Base-by-base conservation (phyloP, 371 early-diverging fungal species). In the Mortierella sp. region DNA sequence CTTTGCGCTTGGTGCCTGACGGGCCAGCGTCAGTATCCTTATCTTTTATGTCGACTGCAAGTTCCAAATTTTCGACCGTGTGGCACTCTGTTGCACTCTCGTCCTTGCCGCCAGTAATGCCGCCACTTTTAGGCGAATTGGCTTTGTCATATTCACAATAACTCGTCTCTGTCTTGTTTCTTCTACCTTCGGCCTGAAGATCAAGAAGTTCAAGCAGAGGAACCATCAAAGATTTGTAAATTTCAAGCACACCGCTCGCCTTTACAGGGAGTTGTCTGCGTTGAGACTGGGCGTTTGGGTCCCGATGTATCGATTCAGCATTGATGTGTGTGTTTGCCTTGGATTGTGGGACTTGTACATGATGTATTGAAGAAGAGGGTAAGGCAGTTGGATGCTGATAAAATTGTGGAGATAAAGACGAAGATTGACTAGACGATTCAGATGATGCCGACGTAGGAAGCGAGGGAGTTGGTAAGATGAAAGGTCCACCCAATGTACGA, bases 171-270 rank as follows among this genome's bases (percentile, higher is more conserved):
- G 16, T 3, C 1, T 13, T 16, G 9, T 53, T 38, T 7, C 8
- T 41, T n/a, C 24, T n/a, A 10, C 59, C 62, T 4, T 33, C 33
- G 0, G 28, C 9, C 11, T 53, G 43, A 5, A 80, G 45, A n/a
- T 80, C 65, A 9, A 80, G 65, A 32, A 80, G 63, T 1, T 63
- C 65, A 15, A 80, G 71, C 45, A 80, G 33, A 0, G 71, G 60
- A 15, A 41, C 48, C 58, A 74, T 74, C 19, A 74, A 22, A 8
- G 60, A 33, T 60, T 68, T 67, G 65, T 80, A 80, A 7, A 80
- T 65, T 40, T 70, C 75, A 16, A 80, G 63, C 15, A 80, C 69
- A 4, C 75, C 80, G 43, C 16, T 40, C 15, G 60, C 0, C 33
- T 50, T 47, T n/a, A 13, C 2, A n/a, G 43, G 11, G 41, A 58